These are phyloP conservation scores for Davidsoniella eucalypti DNA, from an alignment of 2,329 filamentous ascomycete genomes.

Conservation along the genomic window DNA sequence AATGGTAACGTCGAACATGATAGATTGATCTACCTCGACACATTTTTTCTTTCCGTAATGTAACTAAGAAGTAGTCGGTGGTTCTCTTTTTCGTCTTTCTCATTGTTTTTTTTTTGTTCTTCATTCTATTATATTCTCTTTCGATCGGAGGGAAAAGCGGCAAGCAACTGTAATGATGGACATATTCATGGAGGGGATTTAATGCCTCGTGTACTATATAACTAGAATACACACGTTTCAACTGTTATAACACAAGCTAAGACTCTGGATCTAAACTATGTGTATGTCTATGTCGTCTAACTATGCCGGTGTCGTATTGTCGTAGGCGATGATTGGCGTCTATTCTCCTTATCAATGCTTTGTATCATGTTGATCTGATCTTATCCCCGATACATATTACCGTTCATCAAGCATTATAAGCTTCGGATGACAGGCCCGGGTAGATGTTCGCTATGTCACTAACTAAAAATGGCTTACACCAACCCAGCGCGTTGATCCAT, in stretches of 20 bases:
- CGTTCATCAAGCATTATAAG: too few relatives aligned
- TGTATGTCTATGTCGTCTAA: background rate
- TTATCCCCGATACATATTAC: too few relatives aligned
- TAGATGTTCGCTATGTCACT: too few relatives aligned
- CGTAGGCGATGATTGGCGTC: too few relatives aligned
- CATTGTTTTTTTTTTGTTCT: background rate
- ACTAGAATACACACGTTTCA: background rate
- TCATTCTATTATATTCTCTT: background rate
- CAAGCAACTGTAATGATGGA: background rate
- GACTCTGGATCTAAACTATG: background rate
- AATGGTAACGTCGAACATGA: too few relatives aligned
- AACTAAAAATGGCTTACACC: too few relatives aligned
- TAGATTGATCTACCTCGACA: background rate
- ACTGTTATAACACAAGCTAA: background rate
- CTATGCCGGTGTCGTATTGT: background rate
- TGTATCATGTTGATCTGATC: too few relatives aligned
- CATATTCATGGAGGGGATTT: background rate
- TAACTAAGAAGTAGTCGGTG: background rate
- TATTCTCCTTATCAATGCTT: too few relatives aligned
- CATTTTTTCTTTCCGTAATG: background rate
- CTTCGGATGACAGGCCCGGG: too few relatives aligned
- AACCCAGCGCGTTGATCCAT: too few relatives aligned
- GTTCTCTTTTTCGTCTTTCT: background rate
- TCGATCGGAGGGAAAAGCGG: background rate
- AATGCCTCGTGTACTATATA: slow-evolving; percentile 4